Evolutionary conservation across 352 stramenopile genomes (phyloP).

Genomic region (Globisporangium cylindrosporum): DNA sequence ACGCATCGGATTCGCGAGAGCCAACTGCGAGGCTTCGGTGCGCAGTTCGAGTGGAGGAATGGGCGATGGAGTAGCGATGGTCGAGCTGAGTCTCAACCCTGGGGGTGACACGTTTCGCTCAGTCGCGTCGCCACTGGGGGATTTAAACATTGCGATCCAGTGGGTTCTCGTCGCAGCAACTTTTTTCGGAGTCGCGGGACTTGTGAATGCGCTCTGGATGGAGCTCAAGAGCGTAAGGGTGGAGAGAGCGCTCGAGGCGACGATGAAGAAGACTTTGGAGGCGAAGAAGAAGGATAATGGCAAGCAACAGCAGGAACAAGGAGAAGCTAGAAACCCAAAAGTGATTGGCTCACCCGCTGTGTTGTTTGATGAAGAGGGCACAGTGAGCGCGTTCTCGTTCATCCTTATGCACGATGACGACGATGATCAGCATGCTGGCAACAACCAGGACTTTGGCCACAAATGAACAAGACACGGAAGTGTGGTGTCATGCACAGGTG

Average conservation of each 20-base stretch:
- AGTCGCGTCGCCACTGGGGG: slow-evolving; percentile 17
- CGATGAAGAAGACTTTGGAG: neutral
- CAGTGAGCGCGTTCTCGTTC: slow-evolving; percentile 36
- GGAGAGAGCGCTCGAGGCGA: slow-evolving; percentile 1
- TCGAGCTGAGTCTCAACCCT: slow-evolving; percentile 53
- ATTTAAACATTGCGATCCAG: slow-evolving; percentile 38
- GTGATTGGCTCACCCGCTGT: neutral
- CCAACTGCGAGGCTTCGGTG: slow-evolving; percentile 39
- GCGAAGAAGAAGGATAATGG: neutral
- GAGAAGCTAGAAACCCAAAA: neutral
- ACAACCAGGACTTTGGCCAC: neutral
- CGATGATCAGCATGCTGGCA: neutral
- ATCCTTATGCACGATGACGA: slow-evolving; percentile 49
- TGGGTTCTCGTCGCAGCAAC: slow-evolving; percentile 39
- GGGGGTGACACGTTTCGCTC: slow-evolving; percentile 57
- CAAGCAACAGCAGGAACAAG: neutral
- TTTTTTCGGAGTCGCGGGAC: slow-evolving; percentile 38
- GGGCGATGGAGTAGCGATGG: slow-evolving; percentile 18
- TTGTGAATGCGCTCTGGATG: slow-evolving; percentile 55
- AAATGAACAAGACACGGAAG: neutral
- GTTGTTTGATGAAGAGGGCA: slow-evolving; percentile 8
- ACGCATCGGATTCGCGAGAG: slow-evolving; percentile 57
- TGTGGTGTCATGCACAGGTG: neutral
- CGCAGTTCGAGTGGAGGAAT: neutral
- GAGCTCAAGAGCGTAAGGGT: slow-evolving; percentile 16